Evolutionary conservation across 805 yeast species (phyloP), one percentile per base, ranked within the genome.

Genomic region (Monosporozyma aquatica): DNA sequence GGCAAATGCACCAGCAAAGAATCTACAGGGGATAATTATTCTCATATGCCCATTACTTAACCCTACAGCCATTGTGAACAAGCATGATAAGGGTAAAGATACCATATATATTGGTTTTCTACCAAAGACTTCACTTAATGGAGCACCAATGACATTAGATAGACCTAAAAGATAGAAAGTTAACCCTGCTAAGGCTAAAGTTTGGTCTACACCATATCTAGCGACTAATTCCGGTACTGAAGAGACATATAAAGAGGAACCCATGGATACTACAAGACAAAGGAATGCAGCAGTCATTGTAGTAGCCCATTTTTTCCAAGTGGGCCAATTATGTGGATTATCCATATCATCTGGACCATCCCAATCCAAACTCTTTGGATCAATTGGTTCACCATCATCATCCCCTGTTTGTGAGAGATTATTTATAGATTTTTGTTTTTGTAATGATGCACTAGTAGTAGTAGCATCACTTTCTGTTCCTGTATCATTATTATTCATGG

Each of bases 61-160:
- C 29, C 82, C 87, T 42, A 80, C 80, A 45, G 87, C 87, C 80
- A 82, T 76, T 17, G 78, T 76, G 61, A 80, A 80, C 20, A 81
- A 68, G 78, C 80, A 78, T 10, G 86, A 79, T 29, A 74, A 48
- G 5, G 85, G 87, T 56, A 80, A 66, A 2, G 85, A 72, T 2
- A 66, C 45, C 32, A 74, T 50, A 59, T 82, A 82, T 33, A 80
- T 72, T 44, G 77, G 68, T 53, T 76, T 74, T 49, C 90, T 67
- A 34, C 90, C 89, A 48, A 77, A 71, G 3, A 79, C 61, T 62
- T 82, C 89, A 23, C 85, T 78, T 29, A 80, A 59, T 22, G 89
- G 89, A 5, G 87, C 87, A 10, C 82, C 79, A 39, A 82, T 49
- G 6, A 78, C 76, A 1, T 87, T 87, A 0, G 87, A 81, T 40